Conservation (phyloP, 169 alveolate species). For the Cytauxzoon felis region DNA sequence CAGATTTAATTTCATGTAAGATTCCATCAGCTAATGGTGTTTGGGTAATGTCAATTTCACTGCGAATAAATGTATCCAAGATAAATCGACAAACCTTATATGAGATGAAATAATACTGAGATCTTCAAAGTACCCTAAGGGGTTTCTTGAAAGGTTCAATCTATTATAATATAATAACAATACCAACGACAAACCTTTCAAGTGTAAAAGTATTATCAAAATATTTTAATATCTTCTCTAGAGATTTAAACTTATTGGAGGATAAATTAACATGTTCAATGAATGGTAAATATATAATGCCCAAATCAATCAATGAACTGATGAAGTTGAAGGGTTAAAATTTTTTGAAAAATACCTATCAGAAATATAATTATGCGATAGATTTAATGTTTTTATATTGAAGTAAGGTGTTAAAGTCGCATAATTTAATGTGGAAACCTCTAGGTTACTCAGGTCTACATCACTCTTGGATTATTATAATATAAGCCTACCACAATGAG, state of each 20-base stretch:
- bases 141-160: constrained; percentile 36
- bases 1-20: too few species aligned
- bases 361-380: constrained; percentile 14
- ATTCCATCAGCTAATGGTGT: constrained; percentile 37
- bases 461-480: too few species aligned
- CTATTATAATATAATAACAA: background rate
- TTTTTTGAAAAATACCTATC: constrained; percentile 4
- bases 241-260: constrained; percentile 2
- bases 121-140: background rate
- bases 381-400: constrained; percentile 11
- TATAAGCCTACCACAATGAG: too few species aligned
- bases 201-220: background rate
- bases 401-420: constrained; percentile 22
- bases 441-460: constrained; percentile 23
- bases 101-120: background rate
- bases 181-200: constrained; percentile 26
- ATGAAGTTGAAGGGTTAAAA: background rate
- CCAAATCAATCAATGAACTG: constrained; percentile 27
- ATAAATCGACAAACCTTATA: background rate
- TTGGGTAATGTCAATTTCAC: constrained; percentile 34
- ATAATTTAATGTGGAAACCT: constrained; percentile 5
- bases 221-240: constrained; percentile 2
- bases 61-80: background rate
- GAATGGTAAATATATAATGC: constrained; percentile 2
- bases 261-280: constrained; percentile 16